Conservation (phyloP, 306 rosid genomes). For the Corylus americana region DNA sequence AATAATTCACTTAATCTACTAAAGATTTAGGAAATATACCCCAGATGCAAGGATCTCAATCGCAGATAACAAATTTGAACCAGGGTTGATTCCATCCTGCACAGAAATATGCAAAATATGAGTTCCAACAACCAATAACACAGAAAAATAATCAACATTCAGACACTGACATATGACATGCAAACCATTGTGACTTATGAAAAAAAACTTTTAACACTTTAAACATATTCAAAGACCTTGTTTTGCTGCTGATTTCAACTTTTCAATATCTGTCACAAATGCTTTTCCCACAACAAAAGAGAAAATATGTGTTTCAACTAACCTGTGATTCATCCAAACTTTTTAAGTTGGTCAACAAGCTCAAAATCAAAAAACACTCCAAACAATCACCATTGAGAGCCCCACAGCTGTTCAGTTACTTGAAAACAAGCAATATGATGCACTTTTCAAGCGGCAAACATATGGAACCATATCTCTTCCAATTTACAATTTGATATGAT, state of each 20-base stretch:
- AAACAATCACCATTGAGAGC: not conserved
- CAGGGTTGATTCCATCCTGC: conserved; percentile 87
- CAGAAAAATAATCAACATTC: conserved; percentile 13
- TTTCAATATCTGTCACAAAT: conserved; percentile 94
- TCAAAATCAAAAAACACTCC: conserved; percentile 11
- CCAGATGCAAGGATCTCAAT: conserved; percentile 89
- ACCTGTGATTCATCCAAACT: conserved; percentile 58
- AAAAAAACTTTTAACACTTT: conserved; percentile 69
- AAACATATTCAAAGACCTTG: conserved; percentile 71
- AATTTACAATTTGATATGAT: not conserved
- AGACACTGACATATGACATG: conserved; percentile 24
- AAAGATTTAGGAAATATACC: conserved; percentile 54
- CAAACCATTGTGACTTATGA: conserved; percentile 80
- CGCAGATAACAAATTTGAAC: conserved; percentile 91
- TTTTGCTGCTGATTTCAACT: conserved; percentile 80
- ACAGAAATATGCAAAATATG: conserved; percentile 29
- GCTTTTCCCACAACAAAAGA: conserved; percentile 99
- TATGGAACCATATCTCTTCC: not conserved
- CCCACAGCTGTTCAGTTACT: not conserved
- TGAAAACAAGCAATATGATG: conserved; percentile 9
- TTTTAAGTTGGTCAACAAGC: conserved; percentile 33
- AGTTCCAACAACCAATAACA: conserved; percentile 21
- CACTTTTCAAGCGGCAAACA: not conserved
- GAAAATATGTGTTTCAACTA: conserved; percentile 98
- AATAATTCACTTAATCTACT: conserved; percentile 22